phyloP scores from a whole-genome alignment of 2,329 filamentous ascomycete genomes.

The Aspergillus quadricinctus region DNA sequence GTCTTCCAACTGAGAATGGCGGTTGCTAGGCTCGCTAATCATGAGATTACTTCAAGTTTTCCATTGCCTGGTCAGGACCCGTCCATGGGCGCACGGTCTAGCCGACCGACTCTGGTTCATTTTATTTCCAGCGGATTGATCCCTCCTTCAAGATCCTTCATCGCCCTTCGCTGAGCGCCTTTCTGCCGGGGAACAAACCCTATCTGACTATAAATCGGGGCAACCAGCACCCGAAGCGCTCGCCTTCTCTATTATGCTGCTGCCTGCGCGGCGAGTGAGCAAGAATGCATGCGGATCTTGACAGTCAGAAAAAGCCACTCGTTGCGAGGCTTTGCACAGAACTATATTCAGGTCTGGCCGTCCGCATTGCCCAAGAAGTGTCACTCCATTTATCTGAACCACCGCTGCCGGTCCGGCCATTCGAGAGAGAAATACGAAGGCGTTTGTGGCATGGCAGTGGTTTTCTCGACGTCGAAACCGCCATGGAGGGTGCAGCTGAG shows the following conservation, averaged over 20 bases:
- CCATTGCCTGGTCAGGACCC: conserved; percentile 4
- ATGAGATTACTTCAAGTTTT: conserved; percentile 9
- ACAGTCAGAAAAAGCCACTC: conserved; percentile 13
- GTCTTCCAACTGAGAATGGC: neutral
- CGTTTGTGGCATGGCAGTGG: conserved; percentile 30
- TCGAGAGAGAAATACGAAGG: conserved; percentile 28
- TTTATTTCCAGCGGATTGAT: conserved; percentile 27
- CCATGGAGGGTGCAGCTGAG: conserved; percentile 28
- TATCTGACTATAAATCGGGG: conserved; percentile 28
- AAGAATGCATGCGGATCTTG: conserved; percentile 20
- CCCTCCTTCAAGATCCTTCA: conserved; percentile 31
- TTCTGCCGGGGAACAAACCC: conserved; percentile 18
- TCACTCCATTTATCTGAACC: conserved; percentile 26
- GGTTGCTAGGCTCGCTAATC: conserved; percentile 5
- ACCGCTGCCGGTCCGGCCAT: conserved; percentile 24
- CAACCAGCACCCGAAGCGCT: conserved; percentile 24
- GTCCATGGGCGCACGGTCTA: neutral
- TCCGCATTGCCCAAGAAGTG: conserved; percentile 29
- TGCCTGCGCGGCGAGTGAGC: conserved; percentile 20
- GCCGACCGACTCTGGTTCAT: conserved; percentile 15
- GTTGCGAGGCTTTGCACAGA: conserved; percentile 20
- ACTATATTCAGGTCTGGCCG: conserved; percentile 25
- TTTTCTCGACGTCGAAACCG: conserved; percentile 26
- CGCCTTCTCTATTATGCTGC: conserved; percentile 24
- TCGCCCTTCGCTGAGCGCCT: conserved; percentile 23